Evolutionary conservation across 768 basidiomycete species (phyloP).

Genomic region (Mycena vulgaris): DNA sequence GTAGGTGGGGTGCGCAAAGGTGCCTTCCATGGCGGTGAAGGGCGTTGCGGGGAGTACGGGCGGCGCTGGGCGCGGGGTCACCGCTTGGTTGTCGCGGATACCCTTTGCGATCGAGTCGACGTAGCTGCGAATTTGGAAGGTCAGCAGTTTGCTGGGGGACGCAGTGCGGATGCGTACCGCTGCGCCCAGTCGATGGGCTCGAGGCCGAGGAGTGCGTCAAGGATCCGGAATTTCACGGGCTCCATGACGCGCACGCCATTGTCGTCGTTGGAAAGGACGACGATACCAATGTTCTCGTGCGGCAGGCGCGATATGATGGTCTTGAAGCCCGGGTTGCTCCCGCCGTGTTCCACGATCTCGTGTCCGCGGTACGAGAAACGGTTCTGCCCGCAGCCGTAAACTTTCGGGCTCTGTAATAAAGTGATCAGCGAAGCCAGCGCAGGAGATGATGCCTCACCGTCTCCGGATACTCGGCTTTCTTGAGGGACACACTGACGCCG

Average conservation of each 20-base stretch:
- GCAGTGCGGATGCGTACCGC: conserved; percentile 44
- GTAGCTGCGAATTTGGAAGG: conserved; percentile 36
- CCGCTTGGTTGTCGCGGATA: conserved; percentile 39
- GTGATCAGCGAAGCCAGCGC: no score
- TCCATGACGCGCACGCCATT: conserved; percentile 53
- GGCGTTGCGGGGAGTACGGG: conserved; percentile 42
- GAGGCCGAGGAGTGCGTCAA: conserved; percentile 53
- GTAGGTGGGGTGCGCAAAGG: conserved; percentile 54
- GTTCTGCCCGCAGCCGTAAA: conserved; percentile 59
- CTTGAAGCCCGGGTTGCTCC: conserved; percentile 57
- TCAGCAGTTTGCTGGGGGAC: neutral
- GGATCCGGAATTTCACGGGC: conserved; percentile 55
- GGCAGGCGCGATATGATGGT: conserved; percentile 37
- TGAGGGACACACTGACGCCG: conserved; percentile 52
- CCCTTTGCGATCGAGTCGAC: conserved; percentile 43
- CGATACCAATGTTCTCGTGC: conserved; percentile 55
- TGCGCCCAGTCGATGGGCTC: conserved; percentile 57
- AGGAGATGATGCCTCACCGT: no score
- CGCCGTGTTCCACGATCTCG: conserved; percentile 61
- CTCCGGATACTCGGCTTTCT: conserved; percentile 57
- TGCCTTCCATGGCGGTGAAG: conserved; percentile 42
- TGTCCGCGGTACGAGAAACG: conserved; percentile 58
- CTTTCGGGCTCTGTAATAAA: conserved; percentile 50
- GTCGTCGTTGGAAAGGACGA: conserved; percentile 59
- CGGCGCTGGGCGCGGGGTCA: conserved; percentile 44